Evolutionary conservation across 2,329 filamentous ascomycete genomes (phyloP), one percentile per base, ranked within the genome.

Genomic region (Salinomyces thailandicus): DNA sequence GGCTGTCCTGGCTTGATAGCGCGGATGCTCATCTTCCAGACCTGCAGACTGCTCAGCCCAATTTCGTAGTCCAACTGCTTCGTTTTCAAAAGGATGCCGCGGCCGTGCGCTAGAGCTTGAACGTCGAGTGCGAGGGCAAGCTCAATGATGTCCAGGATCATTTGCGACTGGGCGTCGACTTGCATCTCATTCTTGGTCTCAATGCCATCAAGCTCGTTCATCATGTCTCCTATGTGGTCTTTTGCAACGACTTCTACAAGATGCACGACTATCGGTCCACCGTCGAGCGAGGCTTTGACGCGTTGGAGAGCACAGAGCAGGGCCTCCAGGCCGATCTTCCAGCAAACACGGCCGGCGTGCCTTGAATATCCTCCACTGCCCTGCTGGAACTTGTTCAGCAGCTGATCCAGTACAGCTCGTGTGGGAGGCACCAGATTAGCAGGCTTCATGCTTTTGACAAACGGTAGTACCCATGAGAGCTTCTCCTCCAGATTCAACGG

Each of bases 371-470:
- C 59, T 7, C n/a, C 14, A 3, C 17, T 18, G 1, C 64, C 55
- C 20, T 74, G 69, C 42, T 75, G 75, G 15, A 80, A 69, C 5
- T 72, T 73, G 37, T 76, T 72, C 28, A 95, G 73, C 7, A 94
- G 71, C 36, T 85, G 78, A 43, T 81, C 73, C 26, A 85, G 71
- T 28, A 95, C 66, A n/a, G 81, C 76, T 42, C 85, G 77, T 57
- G 85, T 87, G 5, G 84, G 81, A 47, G 87, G 81, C 13, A 81
- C 78, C 41, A 85, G 76, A 51, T 85, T 84, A 38, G 79, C 75
- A 4, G 79, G 71, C 41, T 79, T 77, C 40, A 95, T 72, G 1
- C 86, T 94, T 18, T 72, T 68, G 43, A 94, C 72, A 54, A 93
- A 85, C 0, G 79, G 76, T 15, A 71, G 69, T 19, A 91, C 75